Evolutionary conservation across 1,139 yeast species (phyloP).

Genomic region (Yamadazyma dushanensis): DNA sequence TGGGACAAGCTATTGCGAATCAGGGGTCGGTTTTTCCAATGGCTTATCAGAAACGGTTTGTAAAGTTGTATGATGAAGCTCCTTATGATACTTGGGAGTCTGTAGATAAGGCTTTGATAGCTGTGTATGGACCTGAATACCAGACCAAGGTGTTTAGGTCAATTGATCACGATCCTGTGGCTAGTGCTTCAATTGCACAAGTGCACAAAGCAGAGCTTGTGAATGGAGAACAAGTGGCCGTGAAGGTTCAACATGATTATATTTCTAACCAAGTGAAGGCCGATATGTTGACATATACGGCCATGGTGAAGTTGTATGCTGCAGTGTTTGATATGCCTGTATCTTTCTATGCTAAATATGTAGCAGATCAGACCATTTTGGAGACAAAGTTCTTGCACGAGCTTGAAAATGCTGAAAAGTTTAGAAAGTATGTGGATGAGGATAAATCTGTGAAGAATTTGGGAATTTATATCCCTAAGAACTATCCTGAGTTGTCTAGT

Average conservation of each 20-base stretch:
- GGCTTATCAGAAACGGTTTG: constrained; percentile 56
- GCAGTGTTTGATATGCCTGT: constrained; percentile 65
- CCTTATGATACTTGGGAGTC: constrained; percentile 64
- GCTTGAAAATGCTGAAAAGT: constrained; percentile 45
- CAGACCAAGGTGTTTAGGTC: constrained; percentile 43
- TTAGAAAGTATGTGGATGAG: constrained; percentile 20
- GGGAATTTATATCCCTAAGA: constrained; percentile 49
- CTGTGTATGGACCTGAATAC: constrained; percentile 48
- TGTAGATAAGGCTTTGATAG: constrained; percentile 45
- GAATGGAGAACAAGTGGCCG: constrained; percentile 58
- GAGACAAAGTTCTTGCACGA: constrained; percentile 67
- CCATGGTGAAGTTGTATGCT: constrained; percentile 55
- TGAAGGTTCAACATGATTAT: constrained; percentile 67
- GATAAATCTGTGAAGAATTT: constrained; percentile 24
- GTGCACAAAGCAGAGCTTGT: constrained; percentile 59
- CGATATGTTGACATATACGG: constrained; percentile 58
- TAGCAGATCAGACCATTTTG: constrained; percentile 54
- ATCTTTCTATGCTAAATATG: constrained; percentile 54
- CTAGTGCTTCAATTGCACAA: constrained; percentile 76
- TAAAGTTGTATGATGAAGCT: constrained; percentile 65
- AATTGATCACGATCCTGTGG: constrained; percentile 57
- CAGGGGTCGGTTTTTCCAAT: constrained; percentile 68
- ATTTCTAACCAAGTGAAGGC: constrained; percentile 56
- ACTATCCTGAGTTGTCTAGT: constrained; percentile 47
- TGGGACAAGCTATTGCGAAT: constrained; percentile 76